These are phyloP conservation scores for Colletotrichum gloeosporioides DNA, from an alignment of 2,329 filamentous ascomycete species.

Conservation along the genomic window DNA sequence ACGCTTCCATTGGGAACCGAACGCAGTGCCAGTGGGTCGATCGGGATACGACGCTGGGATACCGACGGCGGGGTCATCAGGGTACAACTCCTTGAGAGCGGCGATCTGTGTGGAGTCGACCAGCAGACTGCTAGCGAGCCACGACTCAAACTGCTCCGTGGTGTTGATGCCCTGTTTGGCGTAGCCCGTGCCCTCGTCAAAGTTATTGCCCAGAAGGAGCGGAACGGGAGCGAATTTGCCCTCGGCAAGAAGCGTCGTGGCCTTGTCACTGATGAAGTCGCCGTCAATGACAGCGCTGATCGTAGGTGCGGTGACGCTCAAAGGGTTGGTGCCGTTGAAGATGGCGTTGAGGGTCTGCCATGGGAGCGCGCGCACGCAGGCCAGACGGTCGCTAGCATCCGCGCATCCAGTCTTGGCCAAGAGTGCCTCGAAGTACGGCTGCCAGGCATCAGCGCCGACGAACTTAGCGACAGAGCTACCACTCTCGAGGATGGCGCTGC, in stretches of 20 bases:
- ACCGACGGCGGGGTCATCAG: slow-evolving; percentile 53
- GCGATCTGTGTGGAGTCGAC: neutral
- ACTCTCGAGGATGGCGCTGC: slow-evolving; percentile 70
- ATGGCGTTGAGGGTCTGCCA: slow-evolving; percentile 45
- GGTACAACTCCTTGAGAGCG: slow-evolving; percentile 53
- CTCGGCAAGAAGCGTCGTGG: slow-evolving; percentile 55
- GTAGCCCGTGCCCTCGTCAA: slow-evolving; percentile 72
- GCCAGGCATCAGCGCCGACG: slow-evolving; percentile 54
- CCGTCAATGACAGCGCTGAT: slow-evolving; percentile 36
- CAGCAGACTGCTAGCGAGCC: slow-evolving; percentile 43
- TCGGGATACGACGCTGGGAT: slow-evolving; percentile 48
- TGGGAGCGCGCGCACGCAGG: slow-evolving; percentile 58
- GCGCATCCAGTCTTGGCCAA: slow-evolving; percentile 35
- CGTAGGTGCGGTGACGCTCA: slow-evolving; percentile 25
- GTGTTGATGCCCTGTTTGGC: slow-evolving; percentile 60
- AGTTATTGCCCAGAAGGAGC: slow-evolving; percentile 67
- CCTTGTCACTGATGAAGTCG: slow-evolving; percentile 44
- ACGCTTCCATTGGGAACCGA: slow-evolving; percentile 69
- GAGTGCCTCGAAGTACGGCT: slow-evolving; percentile 22
- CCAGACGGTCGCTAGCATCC: slow-evolving; percentile 49
- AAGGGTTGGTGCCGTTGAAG: slow-evolving; percentile 59
- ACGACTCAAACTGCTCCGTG: slow-evolving; percentile 53
- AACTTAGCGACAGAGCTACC: slow-evolving; percentile 59
- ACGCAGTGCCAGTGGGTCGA: slow-evolving; percentile 57
- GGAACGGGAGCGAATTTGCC: slow-evolving; percentile 69